Base-by-base conservation (phyloP, 805 yeast genomes). In the Spathaspora sp. region DNA sequence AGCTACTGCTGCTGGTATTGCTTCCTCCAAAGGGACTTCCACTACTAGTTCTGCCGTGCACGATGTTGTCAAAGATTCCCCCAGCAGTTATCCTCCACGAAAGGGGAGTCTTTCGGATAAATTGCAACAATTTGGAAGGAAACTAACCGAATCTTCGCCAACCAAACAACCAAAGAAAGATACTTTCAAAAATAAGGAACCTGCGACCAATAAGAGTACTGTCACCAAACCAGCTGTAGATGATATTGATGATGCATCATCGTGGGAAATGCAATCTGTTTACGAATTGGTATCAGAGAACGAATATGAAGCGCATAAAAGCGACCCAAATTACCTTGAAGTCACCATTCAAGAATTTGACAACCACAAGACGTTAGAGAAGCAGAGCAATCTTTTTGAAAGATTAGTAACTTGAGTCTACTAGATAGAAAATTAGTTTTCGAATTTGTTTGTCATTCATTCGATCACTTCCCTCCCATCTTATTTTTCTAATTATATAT, bases 321-420 rank as follows among this genome's bases (percentile, higher is more conserved):
- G 65, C 54, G 75, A 81, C 62, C 82, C 84, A 16, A 63, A 79
- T 59, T 81, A 80, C 63, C 61, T 79, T 59, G 78, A 75, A 58
- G 57, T 67, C 12, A 46, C 58, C 17, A 52, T 51, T 44, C 69
- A 64, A 39, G 70, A 66, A 20, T 65, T 60, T 47, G 58, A 55
- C 20, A 57, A 60, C 43, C 64, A 62, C 46, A 60, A 55, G 26
- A 18, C 42, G 39, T 52, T 48, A 20, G 54, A 52, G 18, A 44
- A 47, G 43, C 28, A 46, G 5, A 49, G 42, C 45, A 20, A 20
- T 14, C 44, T 46, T 28, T 18, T 50, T 26, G 53, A 39, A 45
- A 50, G 38, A 42, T 40, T 49, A 31, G 9, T 18, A 17, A 29
- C 17, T 12, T 48, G 19, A 18, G 17, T 8, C 6, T 10, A 19